Conservation (phyloP, 1,284 basidiomycete genomes). For the Trametes versicolor region DNA sequence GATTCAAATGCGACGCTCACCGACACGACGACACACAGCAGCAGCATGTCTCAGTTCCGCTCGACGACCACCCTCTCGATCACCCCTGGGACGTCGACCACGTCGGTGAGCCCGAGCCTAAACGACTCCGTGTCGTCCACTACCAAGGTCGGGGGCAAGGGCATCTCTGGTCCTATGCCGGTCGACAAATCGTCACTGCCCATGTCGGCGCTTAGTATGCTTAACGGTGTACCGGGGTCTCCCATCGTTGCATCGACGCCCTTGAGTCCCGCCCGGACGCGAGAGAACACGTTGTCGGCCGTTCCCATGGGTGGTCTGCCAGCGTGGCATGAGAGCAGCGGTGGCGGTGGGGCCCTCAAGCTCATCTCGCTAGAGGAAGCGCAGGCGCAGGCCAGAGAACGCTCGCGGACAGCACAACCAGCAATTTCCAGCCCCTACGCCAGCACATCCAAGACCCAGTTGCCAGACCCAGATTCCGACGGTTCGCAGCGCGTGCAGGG, state of each 20-base stretch:
- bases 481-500: constrained; percentile 24
- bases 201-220: constrained; percentile 28
- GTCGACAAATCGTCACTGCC: constrained; percentile 40
- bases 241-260: constrained; percentile 15
- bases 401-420: constrained; percentile 58
- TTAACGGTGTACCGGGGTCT: constrained; percentile 25
- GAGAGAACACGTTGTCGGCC: constrained; percentile 47
- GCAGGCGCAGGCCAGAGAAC: constrained; percentile 64
- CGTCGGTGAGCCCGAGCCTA: constrained; percentile 53
- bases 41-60: constrained; percentile 50
- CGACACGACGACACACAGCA: constrained; percentile 51
- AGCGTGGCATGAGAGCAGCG: constrained; percentile 55
- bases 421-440: constrained; percentile 41
- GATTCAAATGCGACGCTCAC: constrained; percentile 67
- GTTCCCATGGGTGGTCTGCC: constrained; percentile 47
- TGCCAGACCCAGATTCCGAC: constrained; percentile 26
- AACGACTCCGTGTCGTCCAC: constrained; percentile 39
- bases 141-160: constrained; percentile 35
- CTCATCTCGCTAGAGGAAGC: constrained; percentile 83
- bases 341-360: constrained; percentile 60
- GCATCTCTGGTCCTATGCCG: constrained; percentile 46
- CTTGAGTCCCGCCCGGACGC: constrained; percentile 36
- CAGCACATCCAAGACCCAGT: constrained; percentile 23
- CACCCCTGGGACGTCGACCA: constrained; percentile 57
- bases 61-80: constrained; percentile 53